These are phyloP conservation scores for Coemansia sp. DNA, from an alignment of 192 early-diverging fungal species.

Conservation along the genomic window DNA sequence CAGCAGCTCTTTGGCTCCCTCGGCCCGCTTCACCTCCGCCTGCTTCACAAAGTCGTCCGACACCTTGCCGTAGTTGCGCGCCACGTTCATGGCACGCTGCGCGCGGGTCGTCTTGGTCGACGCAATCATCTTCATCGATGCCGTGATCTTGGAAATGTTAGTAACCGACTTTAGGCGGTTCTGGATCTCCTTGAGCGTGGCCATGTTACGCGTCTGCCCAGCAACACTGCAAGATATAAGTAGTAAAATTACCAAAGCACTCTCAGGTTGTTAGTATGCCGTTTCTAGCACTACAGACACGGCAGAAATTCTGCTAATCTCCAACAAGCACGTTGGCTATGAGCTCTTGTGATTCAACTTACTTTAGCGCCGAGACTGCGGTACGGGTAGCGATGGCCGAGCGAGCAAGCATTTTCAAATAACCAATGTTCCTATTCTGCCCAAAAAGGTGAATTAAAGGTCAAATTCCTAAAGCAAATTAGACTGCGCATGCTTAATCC, in stretches of 20 bases:
- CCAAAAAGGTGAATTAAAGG: neutral
- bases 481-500: neutral
- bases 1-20: conserved; percentile 62
- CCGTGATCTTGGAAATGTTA: conserved; percentile 99
- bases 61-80: conserved; percentile 64
- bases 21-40: conserved; percentile 67
- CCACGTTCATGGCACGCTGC: conserved; percentile 83
- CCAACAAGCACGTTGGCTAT: neutral
- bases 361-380: conserved; percentile 34
- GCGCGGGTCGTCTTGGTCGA: conserved; percentile 92
- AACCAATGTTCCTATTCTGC: neutral
- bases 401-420: conserved; percentile 41
- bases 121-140: conserved; percentile 99
- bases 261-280: neutral
- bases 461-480: neutral
- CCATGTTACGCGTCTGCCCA: conserved; percentile 86
- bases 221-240: conserved; percentile 49
- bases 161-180: conserved; percentile 91
- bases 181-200: conserved; percentile 91
- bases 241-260: neutral
- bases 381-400: conserved; percentile 40
- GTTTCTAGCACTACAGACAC: no score
- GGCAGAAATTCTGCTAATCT: neutral
- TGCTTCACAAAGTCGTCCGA: conserved; percentile 50
- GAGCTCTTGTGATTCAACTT: no score